Base-by-base conservation (phyloP, 208 protist species). In the Trichomonas vaginalis region DNA sequence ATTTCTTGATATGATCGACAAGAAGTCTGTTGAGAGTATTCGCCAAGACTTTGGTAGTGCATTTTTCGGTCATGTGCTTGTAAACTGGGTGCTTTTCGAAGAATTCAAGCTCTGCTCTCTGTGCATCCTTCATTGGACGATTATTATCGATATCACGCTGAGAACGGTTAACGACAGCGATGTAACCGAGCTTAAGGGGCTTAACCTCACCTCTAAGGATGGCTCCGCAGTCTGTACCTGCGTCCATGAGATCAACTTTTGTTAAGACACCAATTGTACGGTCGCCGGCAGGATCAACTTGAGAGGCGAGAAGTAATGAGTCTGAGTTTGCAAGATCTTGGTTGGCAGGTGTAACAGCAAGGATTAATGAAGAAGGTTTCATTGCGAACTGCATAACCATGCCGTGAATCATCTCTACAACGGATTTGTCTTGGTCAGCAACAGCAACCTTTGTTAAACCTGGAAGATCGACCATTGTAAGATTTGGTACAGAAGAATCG, bases 151-250 rank as follows among this genome's bases (percentile, higher is more conserved):
- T 99, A 96, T 99, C 99, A 95, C 98, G 97, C 97, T 99, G 99
- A 49, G 97, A 98, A 70, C 99, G 97, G 97, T 99, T 99, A 96
- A 99, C 98, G 10, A 99, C 98, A 40, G 98, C 99, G 56, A 99
- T 98, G 96, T 99, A 99, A 80, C 99, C 99, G 79, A 99, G 97
- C 92, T 98, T 97, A 3, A 99, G 97, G 8, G 98, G 98, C 62
- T 99, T 96, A 39, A 99, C 97, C 49, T 98, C 97, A 46, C 98
- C 98, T 3, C 96, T 96, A 40, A 99, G 97, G 32, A 99, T 97
- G 87, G 99, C 98, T 37, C 98, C 96, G 47, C 98, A 98, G 97
- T 99, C 98, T n/a, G 99, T 99, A 40, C 99, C 99, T 86, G 48
- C 61, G 86, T 97, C 97, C 95, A 97, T 96, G 10, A 98, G 56